Evolutionary conservation across 768 basidiomycete species (phyloP).

Genomic region (Hebeloma cylindrosporum): DNA sequence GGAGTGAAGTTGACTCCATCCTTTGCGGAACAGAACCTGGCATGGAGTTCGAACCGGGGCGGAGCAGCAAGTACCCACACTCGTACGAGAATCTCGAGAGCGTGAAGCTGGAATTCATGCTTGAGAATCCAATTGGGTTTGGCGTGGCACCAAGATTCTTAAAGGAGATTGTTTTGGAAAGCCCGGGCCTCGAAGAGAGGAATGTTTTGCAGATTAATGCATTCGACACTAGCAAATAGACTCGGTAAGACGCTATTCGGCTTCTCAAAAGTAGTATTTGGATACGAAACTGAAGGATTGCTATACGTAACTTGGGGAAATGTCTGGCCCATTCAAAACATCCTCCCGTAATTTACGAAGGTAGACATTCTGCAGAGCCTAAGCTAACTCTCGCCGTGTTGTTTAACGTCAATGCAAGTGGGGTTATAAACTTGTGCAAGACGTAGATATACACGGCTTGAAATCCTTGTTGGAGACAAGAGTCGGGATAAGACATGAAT

Average conservation of each 20-base stretch:
- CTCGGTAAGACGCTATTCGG: no score
- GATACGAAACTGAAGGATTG: no score
- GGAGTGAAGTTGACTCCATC: conserved; percentile 27
- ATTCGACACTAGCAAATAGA: conserved; percentile 28
- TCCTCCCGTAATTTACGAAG: conserved; percentile 39
- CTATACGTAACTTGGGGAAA: conserved; percentile 11
- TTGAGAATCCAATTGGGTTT: conserved; percentile 31
- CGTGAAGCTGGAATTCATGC: conserved; percentile 28
- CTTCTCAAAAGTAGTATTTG: no score
- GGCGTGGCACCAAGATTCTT: conserved; percentile 31
- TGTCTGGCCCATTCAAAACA: conserved; percentile 51
- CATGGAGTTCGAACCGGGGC: neutral
- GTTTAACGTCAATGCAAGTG: conserved; percentile 67
- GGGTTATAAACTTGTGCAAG: conserved; percentile 39
- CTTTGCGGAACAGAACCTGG: conserved; percentile 16
- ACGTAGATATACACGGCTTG: conserved; percentile 65
- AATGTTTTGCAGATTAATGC: conserved; percentile 24
- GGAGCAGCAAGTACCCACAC: neutral
- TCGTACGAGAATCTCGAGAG: conserved; percentile 22
- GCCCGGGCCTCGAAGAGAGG: conserved; percentile 24
- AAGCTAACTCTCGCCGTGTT: conserved; percentile 53
- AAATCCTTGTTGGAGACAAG: neutral
- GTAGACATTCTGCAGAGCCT: conserved; percentile 60
- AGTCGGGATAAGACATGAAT: neutral
- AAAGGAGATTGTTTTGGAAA: conserved; percentile 27